phyloP scores from a whole-genome alignment of 768 basidiomycete genomes.

The Xerocomellus chrysenteron region DNA sequence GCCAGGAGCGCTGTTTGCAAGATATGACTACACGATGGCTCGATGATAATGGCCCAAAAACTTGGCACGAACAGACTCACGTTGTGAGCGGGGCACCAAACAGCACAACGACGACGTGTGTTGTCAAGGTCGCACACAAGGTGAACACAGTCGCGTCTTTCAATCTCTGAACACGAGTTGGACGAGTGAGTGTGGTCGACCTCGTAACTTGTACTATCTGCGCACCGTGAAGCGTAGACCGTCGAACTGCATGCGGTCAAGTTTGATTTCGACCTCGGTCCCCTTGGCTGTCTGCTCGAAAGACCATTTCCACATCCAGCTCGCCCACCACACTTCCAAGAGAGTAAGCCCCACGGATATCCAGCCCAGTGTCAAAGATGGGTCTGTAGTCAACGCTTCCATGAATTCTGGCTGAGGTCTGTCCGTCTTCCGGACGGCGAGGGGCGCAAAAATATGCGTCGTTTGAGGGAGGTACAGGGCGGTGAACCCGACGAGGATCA shows the following conservation, averaged over 20 bases:
- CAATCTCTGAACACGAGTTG: conserved; percentile 42
- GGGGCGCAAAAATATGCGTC: conserved; percentile 42
- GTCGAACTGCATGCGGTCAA: conserved; percentile 43
- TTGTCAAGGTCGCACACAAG: conserved; percentile 42
- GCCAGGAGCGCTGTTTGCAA: conserved; percentile 67
- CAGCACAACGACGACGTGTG: conserved; percentile 54
- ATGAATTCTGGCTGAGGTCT: conserved; percentile 73
- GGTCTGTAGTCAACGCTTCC: conserved; percentile 60
- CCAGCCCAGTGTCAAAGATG: conserved; percentile 57
- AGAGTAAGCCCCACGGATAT: conserved; percentile 52
- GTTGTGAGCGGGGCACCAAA: conserved; percentile 74
- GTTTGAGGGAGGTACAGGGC: conserved; percentile 72
- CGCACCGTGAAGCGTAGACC: conserved; percentile 39
- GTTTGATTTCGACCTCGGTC: conserved; percentile 41
- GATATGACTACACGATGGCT: conserved; percentile 40
- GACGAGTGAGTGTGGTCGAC: conserved; percentile 1
- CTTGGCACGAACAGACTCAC: conserved; percentile 35
- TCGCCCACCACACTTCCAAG: conserved; percentile 71
- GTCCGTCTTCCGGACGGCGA: conserved; percentile 40
- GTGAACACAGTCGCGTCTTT: conserved; percentile 55
- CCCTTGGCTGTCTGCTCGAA: conserved; percentile 42
- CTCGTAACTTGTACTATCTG: conserved; percentile 18
- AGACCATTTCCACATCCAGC: conserved; percentile 61
- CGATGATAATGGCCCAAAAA: neutral
- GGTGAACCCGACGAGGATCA: conserved; percentile 61